Evolutionary conservation across 73 alveolate genomes (phyloP), one percentile per base, ranked within the genome.

Genomic region (Paramecium tetraurelia): DNA sequence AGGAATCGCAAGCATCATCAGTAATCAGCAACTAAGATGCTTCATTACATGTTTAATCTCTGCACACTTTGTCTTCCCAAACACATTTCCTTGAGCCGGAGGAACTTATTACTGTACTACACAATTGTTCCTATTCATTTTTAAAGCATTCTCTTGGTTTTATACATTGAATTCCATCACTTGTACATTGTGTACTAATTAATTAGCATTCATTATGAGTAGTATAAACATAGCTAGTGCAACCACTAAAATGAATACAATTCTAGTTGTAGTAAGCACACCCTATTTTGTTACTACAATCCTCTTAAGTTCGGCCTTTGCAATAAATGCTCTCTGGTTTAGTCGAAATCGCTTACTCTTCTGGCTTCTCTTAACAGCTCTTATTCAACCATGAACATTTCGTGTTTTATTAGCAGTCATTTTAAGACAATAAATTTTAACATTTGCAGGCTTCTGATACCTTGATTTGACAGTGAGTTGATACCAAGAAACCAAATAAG

Each of bases 231-330:
- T 44, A 80, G 22, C 63, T 24, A 22, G 75, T 43, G 38, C 90
- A 80, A 20, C 90, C 90, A 80, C 63, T 24, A 44, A 80, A 80
- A 8, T 44, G 29, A 44, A 24, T 5, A 35, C 90, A 80, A n/a
- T 41, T 80, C 5, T 40, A 1, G 7, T 80, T 20, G 14, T 6
- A 80, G 29, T 80, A 80, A 4, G 90, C 90, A 21, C 90, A 80
- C 5, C 90, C 90, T 40, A 18, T 53, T 53, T 20, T n/a, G 4
- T 8, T 53, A 16, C 3, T n/a, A 53, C 69, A 53, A 18, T 2
- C 27, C 31, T 53, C 69, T n/a, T 2, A 18, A n/a, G 7, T n/a
- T 7, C 18, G 8, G 0, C 5, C 35, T 18, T 53, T 53, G 31
- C 69, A 53, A 53, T 53, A 53, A 6, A 53, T 2, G 31, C 84